A percentile compares a stretch with the other conserved stretches of the same genome.
These are phyloP conservation scores for Penicillium simplicissimum DNA, from an alignment of 495 filamentous ascomycete genomes.

Conservation along the genomic window DNA sequence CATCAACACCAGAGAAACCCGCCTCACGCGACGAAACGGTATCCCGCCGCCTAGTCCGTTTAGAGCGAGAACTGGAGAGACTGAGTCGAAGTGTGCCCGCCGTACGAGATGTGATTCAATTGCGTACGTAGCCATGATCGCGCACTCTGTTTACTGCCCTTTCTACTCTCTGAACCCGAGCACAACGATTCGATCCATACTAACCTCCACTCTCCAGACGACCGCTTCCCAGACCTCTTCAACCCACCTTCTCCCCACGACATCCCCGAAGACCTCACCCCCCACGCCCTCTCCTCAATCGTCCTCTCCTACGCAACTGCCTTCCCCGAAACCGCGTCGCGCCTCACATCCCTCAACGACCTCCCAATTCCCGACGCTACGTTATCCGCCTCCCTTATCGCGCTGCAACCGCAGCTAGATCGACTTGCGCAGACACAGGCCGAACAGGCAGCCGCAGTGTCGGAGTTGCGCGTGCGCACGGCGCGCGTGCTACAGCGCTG, in stretches of 20 bases:
- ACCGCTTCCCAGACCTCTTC: conserved; percentile 61
- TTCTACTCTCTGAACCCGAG: background rate
- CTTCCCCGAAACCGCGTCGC: conserved; percentile 75
- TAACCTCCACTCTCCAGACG: conserved; percentile 42
- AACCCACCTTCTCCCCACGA: conserved; percentile 37
- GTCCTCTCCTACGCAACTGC: conserved; percentile 72
- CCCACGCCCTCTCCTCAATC: conserved; percentile 57
- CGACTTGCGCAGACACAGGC: conserved; percentile 64
- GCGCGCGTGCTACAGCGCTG: conserved; percentile 73
- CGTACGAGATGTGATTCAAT: conserved; percentile 51
- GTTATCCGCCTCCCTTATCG: conserved; percentile 64
- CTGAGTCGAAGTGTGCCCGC: conserved; percentile 49
- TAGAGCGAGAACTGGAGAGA: conserved; percentile 61
- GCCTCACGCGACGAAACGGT: conserved; percentile 44
- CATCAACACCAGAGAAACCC: conserved; percentile 42
- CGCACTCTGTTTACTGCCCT: too few relatives aligned
- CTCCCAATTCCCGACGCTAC: conserved; percentile 71
- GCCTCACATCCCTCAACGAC: conserved; percentile 76
- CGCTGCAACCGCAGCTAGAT: conserved; percentile 70
- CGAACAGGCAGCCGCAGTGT: conserved; percentile 69
- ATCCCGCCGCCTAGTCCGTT: conserved; percentile 56
- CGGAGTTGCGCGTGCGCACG: conserved; percentile 69
- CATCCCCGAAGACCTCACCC: conserved; percentile 46
- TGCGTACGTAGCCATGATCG: conserved; percentile 36
- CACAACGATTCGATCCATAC: background rate